Percentiles rank a stretch among this genome's conserved stretches.
Evolutionary conservation across 2,329 filamentous ascomycete genomes (phyloP).

Genomic region (Ceratocystis lukuohia): DNA sequence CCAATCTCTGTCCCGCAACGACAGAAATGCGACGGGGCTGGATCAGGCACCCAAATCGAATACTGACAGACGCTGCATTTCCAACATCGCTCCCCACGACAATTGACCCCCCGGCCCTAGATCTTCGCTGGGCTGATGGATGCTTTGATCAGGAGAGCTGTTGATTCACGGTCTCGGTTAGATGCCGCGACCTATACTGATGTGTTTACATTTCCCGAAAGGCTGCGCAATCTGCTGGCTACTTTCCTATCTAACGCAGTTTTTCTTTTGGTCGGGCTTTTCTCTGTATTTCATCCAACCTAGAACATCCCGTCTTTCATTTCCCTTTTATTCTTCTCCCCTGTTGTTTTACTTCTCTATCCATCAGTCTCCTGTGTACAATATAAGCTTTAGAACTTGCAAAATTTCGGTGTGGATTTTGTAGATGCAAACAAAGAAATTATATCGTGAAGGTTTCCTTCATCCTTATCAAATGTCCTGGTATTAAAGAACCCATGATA

Average conservation of each 20-base stretch:
- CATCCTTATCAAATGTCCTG: too few species aligned
- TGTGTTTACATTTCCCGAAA: neutral
- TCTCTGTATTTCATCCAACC: neutral
- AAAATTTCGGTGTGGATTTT: constrained; percentile 11
- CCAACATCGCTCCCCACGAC: neutral
- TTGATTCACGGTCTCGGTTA: neutral
- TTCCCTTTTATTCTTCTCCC: neutral
- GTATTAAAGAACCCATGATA: neutral
- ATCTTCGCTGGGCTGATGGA: neutral
- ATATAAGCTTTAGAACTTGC: constrained; percentile 19
- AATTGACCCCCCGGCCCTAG: neutral
- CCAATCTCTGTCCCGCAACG: neutral
- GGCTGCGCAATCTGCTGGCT: neutral
- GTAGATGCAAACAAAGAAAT: neutral
- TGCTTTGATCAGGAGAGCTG: neutral
- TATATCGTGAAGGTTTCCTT: too few species aligned
- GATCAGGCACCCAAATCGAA: neutral
- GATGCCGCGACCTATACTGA: too few species aligned
- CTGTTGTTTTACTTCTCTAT: constrained; percentile 16
- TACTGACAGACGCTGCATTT: neutral
- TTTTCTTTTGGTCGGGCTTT: neutral
- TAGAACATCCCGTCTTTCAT: neutral
- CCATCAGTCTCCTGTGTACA: constrained; percentile 18
- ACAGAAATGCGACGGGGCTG: constrained; percentile 2
- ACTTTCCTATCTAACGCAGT: neutral